These are phyloP conservation scores for Linanthus parryae DNA, from an alignment of 148 eudicot species.

Conservation along the genomic window DNA sequence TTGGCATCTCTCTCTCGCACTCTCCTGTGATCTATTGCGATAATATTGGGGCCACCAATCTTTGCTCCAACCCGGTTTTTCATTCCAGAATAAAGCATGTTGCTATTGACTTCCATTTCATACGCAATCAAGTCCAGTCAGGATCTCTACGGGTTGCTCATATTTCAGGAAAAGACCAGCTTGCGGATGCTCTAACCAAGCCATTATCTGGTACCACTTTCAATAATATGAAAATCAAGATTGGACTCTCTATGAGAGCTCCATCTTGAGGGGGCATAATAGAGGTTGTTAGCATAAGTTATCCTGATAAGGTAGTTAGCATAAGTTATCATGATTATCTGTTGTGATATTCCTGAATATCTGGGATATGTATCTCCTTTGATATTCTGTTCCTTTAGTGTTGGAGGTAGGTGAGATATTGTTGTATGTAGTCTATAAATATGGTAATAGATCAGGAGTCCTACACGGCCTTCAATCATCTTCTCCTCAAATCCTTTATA, in stretches of 20 bases:
- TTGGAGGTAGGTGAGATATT: no score
- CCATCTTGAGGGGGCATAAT: not conserved
- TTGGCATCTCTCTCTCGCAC: not conserved
- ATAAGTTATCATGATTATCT: no score
- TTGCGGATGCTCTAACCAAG: constrained; percentile 8
- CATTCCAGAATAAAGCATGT: constrained; percentile 11
- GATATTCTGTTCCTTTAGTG: no score
- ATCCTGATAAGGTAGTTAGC: no score
- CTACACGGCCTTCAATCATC: no score
- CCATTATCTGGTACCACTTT: no score
- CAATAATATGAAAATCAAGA: no score
- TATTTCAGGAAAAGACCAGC: not conserved
- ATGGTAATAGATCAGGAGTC: no score
- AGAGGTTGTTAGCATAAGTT: not conserved
- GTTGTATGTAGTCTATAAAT: no score
- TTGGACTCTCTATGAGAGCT: not conserved
- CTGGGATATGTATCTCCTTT: no score
- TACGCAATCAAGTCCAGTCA: not conserved
- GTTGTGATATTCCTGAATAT: no score
- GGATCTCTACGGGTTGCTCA: not conserved
- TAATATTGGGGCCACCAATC: not conserved
- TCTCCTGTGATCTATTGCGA: constrained; percentile 1
- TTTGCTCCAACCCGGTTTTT: constrained; percentile 1
- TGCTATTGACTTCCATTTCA: not conserved
- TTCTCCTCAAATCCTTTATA: no score